Evolutionary conservation across 805 yeast species (phyloP), one percentile per base, ranked within the genome.

Genomic region (Ogataea ramenticola): DNA sequence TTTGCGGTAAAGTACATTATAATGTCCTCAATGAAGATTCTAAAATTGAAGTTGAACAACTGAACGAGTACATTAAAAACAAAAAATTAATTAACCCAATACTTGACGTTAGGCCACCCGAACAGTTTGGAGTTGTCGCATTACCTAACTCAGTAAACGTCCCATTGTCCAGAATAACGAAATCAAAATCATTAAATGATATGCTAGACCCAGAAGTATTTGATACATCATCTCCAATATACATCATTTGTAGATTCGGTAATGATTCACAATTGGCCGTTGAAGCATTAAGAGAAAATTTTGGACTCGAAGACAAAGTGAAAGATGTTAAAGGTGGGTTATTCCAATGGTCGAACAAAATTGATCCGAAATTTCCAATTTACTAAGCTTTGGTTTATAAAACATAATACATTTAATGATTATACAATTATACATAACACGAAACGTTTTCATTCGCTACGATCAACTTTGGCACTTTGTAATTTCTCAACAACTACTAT

Each of bases 251-350:
- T 62, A 71, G 97, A 29, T 80, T 72, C 56, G 99, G 99, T 10
- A 89, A 87, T 60, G 98, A 93, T 58, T 90, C 98, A 0, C 89
- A 86, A 54, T 61, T 79, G 16, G 95, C 96, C 0, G 80, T 85
- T 1, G 62, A 70, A 44, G 63, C 70, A 37, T 61, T 90, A 39
- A 67, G 72, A 41, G 76, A 75, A 21, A 68, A 70, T 1, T 67
- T 75, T 38, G 77, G 78, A 0, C 62, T 77, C 16, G 45, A n/a
- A n/a, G n/a, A 55, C 0, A 61, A 74, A 17, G 86, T 78, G 0
- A 72, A 64, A 42, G 96, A 91, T 58, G 68, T 91, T 5, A 67
- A 59, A 11, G 98, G 98, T 1, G 99, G 99, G 0, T 65, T 89
- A 21, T 66, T 70, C 43, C 72, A 67, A 49, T 89, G 95, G 86